phyloP scores from a whole-genome alignment of 305 asterid species.

The Andrographis paniculata region DNA sequence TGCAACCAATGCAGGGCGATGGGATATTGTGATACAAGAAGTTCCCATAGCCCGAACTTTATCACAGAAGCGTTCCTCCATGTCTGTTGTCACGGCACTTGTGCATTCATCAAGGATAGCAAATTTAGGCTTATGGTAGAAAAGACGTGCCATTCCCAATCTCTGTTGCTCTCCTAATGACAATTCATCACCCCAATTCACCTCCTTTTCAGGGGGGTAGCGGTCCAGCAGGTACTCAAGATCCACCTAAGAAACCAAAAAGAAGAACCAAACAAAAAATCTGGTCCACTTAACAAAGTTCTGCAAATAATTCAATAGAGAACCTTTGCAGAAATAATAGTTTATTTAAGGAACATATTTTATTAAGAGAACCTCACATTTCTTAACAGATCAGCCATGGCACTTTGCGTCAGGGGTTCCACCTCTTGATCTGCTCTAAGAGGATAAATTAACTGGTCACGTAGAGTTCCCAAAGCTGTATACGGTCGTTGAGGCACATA shows the following conservation, averaged over 20 bases:
- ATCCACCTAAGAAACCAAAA: constrained; percentile 58
- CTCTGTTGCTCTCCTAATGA: constrained; percentile 98
- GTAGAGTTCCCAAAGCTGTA: constrained; percentile 95
- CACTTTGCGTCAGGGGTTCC: constrained; percentile 67
- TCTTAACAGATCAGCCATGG: constrained; percentile 86
- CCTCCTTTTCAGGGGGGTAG: constrained; percentile 91
- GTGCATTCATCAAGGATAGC: constrained; percentile 98
- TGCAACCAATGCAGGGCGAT: constrained; percentile 98
- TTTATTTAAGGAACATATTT: constrained; percentile 1
- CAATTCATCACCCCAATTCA: constrained; percentile 97
- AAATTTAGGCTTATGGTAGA: constrained; percentile 94
- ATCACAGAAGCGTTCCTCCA: constrained; percentile 97
- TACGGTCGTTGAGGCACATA: constrained; percentile 99
- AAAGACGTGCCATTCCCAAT: constrained; percentile 99
- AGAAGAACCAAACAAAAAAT: constrained; percentile 10
- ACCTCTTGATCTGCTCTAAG: constrained; percentile 79
- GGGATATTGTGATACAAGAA: constrained; percentile 95
- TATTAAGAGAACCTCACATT: constrained; percentile 46
- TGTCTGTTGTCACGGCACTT: constrained; percentile 98
- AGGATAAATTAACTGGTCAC: constrained; percentile 97
- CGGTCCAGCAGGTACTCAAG: constrained; percentile 95
- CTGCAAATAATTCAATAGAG: too few species aligned
- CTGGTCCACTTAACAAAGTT: constrained; percentile 9
- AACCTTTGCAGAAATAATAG: background rate
- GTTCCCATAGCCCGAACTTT: constrained; percentile 99